Conservation (phyloP, 495 filamentous ascomycete genomes). For the Penicillium ochrochloron region DNA sequence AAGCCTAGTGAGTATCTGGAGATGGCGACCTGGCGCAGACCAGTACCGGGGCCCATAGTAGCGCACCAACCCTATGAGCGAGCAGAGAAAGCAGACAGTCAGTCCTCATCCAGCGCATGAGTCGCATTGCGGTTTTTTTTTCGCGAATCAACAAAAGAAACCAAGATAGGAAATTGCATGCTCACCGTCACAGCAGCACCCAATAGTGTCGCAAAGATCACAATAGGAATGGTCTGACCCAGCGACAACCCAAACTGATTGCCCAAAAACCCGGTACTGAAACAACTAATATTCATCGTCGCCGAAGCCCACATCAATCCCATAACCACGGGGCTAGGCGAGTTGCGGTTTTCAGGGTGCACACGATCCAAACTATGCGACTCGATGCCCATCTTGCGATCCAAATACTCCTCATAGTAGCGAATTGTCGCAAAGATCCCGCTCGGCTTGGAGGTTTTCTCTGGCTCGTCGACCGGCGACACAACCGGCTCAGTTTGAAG, state of each 20-base stretch:
- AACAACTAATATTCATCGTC: slow-evolving; percentile 61
- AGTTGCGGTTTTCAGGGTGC: slow-evolving; percentile 47
- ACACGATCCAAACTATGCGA: slow-evolving; percentile 56
- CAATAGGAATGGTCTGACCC: slow-evolving; percentile 39
- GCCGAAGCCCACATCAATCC: slow-evolving; percentile 56
- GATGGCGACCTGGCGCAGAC: slow-evolving; percentile 85
- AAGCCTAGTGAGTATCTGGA: slow-evolving; percentile 41
- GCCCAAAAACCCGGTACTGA: slow-evolving; percentile 47
- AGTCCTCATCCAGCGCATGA: not conserved
- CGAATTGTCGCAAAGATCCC: slow-evolving; percentile 43
- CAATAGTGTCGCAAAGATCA: slow-evolving; percentile 42
- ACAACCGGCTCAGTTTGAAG: slow-evolving; percentile 55
- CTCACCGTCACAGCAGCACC: slow-evolving; percentile 52
- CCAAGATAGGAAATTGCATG: slow-evolving; percentile 11
- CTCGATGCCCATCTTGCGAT: slow-evolving; percentile 59
- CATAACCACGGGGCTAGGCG: slow-evolving; percentile 47
- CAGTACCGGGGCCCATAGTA: slow-evolving; percentile 73
- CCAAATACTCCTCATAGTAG: slow-evolving; percentile 51
- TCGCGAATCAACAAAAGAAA: not conserved
- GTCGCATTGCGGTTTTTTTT: not conserved
- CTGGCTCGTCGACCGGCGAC: slow-evolving; percentile 22
- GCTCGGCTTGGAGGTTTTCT: slow-evolving; percentile 22
- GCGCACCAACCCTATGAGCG: slow-evolving; percentile 40
- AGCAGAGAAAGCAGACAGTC: not conserved
- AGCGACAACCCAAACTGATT: slow-evolving; percentile 43